These are phyloP conservation scores for Fomitopsis betulina DNA, from an alignment of 1,284 basidiomycete genomes.

Conservation along the genomic window DNA sequence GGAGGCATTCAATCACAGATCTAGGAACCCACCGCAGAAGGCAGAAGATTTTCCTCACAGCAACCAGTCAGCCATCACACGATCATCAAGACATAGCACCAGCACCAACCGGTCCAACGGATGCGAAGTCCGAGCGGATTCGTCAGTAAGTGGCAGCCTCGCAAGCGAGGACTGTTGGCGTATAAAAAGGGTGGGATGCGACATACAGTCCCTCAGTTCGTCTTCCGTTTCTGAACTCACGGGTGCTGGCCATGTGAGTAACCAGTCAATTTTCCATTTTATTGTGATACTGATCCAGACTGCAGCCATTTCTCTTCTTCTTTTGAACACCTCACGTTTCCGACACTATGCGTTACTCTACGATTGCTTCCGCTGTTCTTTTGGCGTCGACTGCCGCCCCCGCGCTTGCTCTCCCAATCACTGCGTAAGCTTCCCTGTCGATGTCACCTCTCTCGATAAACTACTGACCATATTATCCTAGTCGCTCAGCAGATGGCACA, in stretches of 20 bases:
- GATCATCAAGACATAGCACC: too few relatives aligned
- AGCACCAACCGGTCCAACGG: too few relatives aligned
- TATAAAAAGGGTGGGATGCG: too few relatives aligned
- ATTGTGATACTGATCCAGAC: neutral
- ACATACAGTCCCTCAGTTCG: neutral
- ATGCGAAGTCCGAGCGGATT: too few relatives aligned
- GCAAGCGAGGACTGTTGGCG: too few relatives aligned
- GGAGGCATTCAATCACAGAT: too few relatives aligned
- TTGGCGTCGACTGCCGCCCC: neutral
- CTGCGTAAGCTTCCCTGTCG: neutral
- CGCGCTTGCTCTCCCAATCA: neutral
- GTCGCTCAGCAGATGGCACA: neutral
- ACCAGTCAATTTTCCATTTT: neutral
- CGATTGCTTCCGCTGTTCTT: neutral
- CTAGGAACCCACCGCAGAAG: too few relatives aligned
- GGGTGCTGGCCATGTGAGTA: neutral
- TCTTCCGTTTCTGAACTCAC: neutral
- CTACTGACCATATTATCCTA: neutral
- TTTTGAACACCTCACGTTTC: neutral
- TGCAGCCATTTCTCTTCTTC: neutral
- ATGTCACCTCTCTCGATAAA: neutral
- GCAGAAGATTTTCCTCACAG: too few relatives aligned
- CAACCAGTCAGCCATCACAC: too few relatives aligned
- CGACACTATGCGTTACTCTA: neutral
- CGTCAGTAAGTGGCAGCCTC: too few relatives aligned